phyloP scores from a whole-genome alignment of 768 basidiomycete species.

The Auriscalpium orientale region DNA sequence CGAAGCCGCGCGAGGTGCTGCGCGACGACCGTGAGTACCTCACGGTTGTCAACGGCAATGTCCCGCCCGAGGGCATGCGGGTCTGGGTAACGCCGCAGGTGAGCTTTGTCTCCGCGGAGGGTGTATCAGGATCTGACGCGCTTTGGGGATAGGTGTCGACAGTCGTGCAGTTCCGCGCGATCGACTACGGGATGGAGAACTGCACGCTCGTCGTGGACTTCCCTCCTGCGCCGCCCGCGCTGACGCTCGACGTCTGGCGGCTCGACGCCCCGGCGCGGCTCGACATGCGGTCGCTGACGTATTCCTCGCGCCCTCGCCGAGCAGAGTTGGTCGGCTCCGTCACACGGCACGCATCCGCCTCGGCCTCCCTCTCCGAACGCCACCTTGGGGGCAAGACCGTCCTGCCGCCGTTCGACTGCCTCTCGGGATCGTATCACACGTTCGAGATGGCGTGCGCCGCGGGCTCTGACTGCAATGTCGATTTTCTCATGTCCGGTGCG shows the following conservation, averaged over 20 bases:
- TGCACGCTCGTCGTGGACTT: neutral
- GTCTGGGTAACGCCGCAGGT: neutral
- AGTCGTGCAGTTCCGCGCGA: conserved; percentile 4
- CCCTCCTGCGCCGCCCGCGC: neutral
- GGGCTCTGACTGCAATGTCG: neutral
- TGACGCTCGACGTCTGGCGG: neutral
- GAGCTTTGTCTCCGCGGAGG: neutral
- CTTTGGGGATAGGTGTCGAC: neutral
- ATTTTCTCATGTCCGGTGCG: neutral
- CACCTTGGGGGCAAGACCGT: neutral
- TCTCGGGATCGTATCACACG: conserved; percentile 1
- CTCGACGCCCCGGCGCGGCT: neutral
- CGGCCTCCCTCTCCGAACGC: neutral
- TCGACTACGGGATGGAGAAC: conserved; percentile 6
- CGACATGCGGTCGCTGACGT: neutral
- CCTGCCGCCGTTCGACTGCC: neutral
- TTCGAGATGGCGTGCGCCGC: conserved; percentile 1
- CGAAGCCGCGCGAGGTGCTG: neutral
- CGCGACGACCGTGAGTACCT: neutral
- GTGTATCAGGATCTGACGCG: neutral
- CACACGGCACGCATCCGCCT: too few species aligned
- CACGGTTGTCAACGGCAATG: neutral
- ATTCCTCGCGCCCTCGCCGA: neutral
- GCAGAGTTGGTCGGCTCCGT: neutral
- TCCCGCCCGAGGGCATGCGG: neutral